Base-by-base conservation (phyloP, 1,139 yeast species). In the Hanseniaspora sp. region DNA sequence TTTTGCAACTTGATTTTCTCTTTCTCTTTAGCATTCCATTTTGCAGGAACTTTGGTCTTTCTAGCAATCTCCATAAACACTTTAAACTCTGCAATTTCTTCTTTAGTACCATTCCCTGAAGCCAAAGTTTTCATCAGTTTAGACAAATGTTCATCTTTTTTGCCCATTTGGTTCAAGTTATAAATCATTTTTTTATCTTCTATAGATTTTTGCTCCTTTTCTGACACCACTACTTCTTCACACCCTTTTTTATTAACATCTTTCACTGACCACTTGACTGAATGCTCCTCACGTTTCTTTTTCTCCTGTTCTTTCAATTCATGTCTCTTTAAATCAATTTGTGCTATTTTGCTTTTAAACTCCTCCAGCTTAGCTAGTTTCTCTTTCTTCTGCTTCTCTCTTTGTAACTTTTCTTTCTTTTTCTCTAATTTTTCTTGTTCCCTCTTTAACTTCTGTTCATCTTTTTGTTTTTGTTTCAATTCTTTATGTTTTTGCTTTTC, bases 51-150 rank as follows among this genome's bases (percentile, higher is more conserved):
- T 1, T 92, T 90, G 86, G 86, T 83, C 38, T 78, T 80, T 57
- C 83, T 75, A 0, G 96, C 96, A 52, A 82, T 73, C 56, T 74
- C 76, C 55, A 88, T 86, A 61, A 83, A 85, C n/a, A 77, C 81
- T 66, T 87, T 95, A 65, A 88, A 88, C 42, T 79, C 79, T 38
- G 77, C 71, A 29, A 90, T 83, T 64, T 87, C 92, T 8, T 76
- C 80, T 1, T 78, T 76, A 0, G 80, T 67, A 0, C 96, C 95
- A 34, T 73, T 74, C 1, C 95, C 95, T 58, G 82, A 77, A 0
- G 97, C 96, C 1, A 90, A 95, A 7, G 75, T 76, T 58, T 82
- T 80, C 96, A 90, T 87, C 54, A 90, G 69, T 1, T 76, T 70
- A 60, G 80, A 83, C 53, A 90, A 68, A 7, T 80, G 75, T 1